phyloP scores from a whole-genome alignment of 495 filamentous ascomycete genomes.

The Talaromyces thailandensis region DNA sequence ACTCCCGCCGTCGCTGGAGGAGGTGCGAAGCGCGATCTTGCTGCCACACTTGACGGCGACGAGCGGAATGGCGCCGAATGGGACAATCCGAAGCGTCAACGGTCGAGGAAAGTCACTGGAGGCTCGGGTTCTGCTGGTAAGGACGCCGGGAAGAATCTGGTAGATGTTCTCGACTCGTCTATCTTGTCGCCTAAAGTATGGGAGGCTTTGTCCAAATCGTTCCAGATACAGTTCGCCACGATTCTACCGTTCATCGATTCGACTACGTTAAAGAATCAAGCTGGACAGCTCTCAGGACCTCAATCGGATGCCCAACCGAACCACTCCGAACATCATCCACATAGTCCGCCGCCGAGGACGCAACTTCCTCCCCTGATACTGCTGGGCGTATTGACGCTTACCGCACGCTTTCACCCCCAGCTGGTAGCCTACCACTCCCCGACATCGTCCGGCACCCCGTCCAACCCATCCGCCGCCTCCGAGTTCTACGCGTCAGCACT shows the following conservation, averaged over 20 bases:
- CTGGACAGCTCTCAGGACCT: constrained; percentile 35
- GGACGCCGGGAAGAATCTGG: constrained; percentile 23
- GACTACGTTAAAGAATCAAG: constrained; percentile 58
- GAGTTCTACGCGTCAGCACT: constrained; percentile 72
- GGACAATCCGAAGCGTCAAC: constrained; percentile 51
- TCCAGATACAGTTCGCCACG: constrained; percentile 73
- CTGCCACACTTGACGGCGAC: constrained; percentile 36
- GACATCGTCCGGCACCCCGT: constrained; percentile 28
- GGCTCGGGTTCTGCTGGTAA: constrained; percentile 19
- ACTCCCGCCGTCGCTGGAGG: constrained; percentile 48
- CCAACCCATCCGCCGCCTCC: constrained; percentile 58
- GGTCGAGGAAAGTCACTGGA: constrained; percentile 37
- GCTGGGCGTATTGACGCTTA: constrained; percentile 69
- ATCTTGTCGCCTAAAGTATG: constrained; percentile 61
- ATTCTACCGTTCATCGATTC: constrained; percentile 78
- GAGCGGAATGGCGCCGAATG: constrained; percentile 46
- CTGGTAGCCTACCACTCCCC: constrained; percentile 58
- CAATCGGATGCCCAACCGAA: constrained; percentile 1
- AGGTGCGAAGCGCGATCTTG: constrained; percentile 47
- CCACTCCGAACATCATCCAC: constrained; percentile 16
- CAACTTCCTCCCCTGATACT: constrained; percentile 59
- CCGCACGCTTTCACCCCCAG: constrained; percentile 65
- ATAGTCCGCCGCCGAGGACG: constrained; percentile 20
- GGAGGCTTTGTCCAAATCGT: constrained; percentile 66
- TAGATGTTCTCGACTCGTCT: constrained; percentile 35